A percentile compares a stretch with the other conserved stretches of the same genome.
These are phyloP conservation scores for Beauveria medogensis DNA, from an alignment of 2,329 filamentous ascomycete species.

Conservation along the genomic window DNA sequence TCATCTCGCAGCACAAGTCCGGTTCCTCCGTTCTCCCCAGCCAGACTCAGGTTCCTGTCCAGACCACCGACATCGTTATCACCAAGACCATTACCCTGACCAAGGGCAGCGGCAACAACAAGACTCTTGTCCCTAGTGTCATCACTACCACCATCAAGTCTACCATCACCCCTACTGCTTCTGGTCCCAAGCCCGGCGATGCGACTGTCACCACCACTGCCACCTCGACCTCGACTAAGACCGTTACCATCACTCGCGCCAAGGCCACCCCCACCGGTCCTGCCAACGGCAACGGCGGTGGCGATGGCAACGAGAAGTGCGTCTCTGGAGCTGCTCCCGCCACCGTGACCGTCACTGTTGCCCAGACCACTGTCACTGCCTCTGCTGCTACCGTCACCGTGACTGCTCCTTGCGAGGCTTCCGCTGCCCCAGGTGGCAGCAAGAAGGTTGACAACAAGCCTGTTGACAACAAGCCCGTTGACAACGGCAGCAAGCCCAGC, in stretches of 20 bases:
- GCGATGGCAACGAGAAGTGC: background rate
- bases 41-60: slow-evolving; percentile 10
- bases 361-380: slow-evolving; percentile 14
- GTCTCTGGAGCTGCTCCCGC: background rate
- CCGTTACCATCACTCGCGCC: slow-evolving; percentile 24
- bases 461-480: slow-evolving; percentile 12
- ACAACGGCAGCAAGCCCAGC: slow-evolving; percentile 15
- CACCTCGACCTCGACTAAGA: slow-evolving; percentile 28
- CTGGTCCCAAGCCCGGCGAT: slow-evolving; percentile 10
- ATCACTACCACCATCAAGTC: slow-evolving; percentile 33
- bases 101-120: slow-evolving; percentile 23
- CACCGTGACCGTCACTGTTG: slow-evolving; percentile 18
- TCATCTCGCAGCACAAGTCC: slow-evolving; percentile 26
- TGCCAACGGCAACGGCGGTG: background rate
- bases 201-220: slow-evolving; percentile 31
- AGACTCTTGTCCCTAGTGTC: slow-evolving; percentile 30
- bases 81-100: slow-evolving; percentile 28
- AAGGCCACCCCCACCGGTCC: slow-evolving; percentile 16
- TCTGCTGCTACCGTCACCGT: slow-evolving; percentile 22
- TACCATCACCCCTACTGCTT: slow-evolving; percentile 22
- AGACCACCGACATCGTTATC: slow-evolving; percentile 22
- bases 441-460: slow-evolving; percentile 2
- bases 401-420: slow-evolving; percentile 16
- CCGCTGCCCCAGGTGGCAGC: background rate
- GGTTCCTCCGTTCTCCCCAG: slow-evolving; percentile 22